Percentiles rank a stretch among this genome's conserved stretches.
These are phyloP conservation scores for Mycena pura DNA, from an alignment of 768 basidiomycete species.

Conservation along the genomic window DNA sequence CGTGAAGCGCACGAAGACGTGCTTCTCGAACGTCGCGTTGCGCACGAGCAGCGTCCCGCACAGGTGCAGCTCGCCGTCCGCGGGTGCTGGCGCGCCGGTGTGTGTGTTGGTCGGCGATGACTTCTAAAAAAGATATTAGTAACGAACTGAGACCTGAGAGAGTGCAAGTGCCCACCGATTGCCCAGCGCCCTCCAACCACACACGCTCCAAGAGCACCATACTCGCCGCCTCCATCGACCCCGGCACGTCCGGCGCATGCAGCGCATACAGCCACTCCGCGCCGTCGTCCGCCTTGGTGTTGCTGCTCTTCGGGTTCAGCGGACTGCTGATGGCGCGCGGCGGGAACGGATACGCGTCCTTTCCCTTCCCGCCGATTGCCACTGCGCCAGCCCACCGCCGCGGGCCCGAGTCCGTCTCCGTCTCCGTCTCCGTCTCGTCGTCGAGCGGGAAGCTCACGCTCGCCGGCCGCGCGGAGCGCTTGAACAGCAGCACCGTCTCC, in stretches of 20 bases:
- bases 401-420: slow-evolving; percentile 40
- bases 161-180: slow-evolving; percentile 11
- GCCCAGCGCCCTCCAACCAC: background rate
- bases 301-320: background rate
- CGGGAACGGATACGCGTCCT: slow-evolving; percentile 11
- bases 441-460: slow-evolving; percentile 43
- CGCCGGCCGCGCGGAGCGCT: slow-evolving; percentile 73
- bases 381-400: background rate
- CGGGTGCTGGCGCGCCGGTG: slow-evolving; percentile 12
- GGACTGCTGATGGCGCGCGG: background rate
- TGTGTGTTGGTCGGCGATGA: slow-evolving; percentile 24
- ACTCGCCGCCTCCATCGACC: background rate
- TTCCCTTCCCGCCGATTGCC: background rate
- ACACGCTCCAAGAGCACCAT: slow-evolving; percentile 25
- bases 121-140: slow-evolving; percentile 8
- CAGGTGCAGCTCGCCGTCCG: slow-evolving; percentile 44
- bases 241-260: slow-evolving; percentile 24
- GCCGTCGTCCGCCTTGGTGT: background rate
- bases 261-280: slow-evolving; percentile 19
- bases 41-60: slow-evolving; percentile 82
- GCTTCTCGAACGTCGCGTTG: slow-evolving; percentile 88
- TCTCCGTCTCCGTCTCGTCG: slow-evolving; percentile 55
- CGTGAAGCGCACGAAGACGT: slow-evolving; percentile 86
- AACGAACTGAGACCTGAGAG: background rate
- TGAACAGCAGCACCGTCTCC: slow-evolving; percentile 67